These are phyloP conservation scores for Atalantia buxifolia DNA, from an alignment of 345 rosid species.

Conservation along the genomic window DNA sequence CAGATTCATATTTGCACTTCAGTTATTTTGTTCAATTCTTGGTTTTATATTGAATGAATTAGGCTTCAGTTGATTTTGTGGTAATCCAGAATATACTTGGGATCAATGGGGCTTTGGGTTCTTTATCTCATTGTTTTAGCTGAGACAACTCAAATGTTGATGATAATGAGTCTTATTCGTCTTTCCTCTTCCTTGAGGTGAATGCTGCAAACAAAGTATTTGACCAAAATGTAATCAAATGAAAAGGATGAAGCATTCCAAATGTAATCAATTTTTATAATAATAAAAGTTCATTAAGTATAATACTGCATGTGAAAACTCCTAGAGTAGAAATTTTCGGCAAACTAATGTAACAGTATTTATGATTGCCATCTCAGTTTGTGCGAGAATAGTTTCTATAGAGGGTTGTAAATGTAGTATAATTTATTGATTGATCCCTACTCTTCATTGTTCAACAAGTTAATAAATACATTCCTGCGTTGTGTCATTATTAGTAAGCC, in stretches of 20 bases:
- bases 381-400: neutral
- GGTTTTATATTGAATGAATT: neutral
- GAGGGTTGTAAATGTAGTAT: neutral
- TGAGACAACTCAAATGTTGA: neutral
- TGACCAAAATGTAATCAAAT: neutral
- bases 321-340: too few relatives aligned
- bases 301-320: too few relatives aligned
- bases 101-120: neutral
- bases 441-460: neutral
- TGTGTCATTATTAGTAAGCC: neutral
- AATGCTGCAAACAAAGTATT: neutral
- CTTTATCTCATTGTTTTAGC: neutral
- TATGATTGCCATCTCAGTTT: neutral
- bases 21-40: neutral
- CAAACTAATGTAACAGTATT: too few relatives aligned
- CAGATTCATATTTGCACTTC: neutral
- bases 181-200: neutral
- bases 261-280: neutral
- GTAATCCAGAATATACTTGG: neutral
- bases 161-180: neutral
- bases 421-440: neutral
- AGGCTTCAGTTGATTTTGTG: neutral
- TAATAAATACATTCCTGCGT: neutral
- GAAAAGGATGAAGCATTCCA: neutral
- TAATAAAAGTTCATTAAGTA: neutral